A percentile compares a stretch with the other conserved stretches of the same genome.
Conservation (phyloP, 306 rosid species). For the Sindora glabra region DNA sequence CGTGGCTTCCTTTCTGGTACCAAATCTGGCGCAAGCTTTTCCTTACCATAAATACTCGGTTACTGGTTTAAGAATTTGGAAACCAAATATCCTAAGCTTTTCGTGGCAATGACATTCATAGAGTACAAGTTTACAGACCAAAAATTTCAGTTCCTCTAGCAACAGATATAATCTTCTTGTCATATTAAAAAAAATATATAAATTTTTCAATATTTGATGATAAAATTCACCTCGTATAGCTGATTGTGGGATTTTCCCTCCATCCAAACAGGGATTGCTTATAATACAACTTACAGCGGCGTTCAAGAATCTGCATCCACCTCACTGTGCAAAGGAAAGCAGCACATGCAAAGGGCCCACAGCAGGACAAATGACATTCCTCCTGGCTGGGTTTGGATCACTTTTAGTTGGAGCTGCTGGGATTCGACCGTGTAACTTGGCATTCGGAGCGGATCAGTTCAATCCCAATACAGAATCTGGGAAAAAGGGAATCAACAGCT, state of each 20-base stretch:
- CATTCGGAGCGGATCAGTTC: constrained; percentile 91
- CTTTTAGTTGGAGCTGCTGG: constrained; percentile 73
- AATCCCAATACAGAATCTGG: constrained; percentile 70
- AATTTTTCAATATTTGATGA: no score
- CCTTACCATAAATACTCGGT: no score
- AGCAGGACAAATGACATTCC: constrained; percentile 54
- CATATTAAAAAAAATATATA: no score
- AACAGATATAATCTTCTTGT: no score
- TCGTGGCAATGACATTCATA: not conserved
- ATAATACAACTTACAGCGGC: constrained; percentile 65
- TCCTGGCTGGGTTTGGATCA: constrained; percentile 43
- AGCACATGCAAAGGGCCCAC: constrained; percentile 56
- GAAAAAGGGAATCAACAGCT: constrained; percentile 68
- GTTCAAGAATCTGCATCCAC: constrained; percentile 68
- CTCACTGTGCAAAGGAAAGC: constrained; percentile 39
- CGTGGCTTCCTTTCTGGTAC: constrained; percentile 57
- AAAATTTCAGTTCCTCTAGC: no score
- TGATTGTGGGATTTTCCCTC: not conserved
- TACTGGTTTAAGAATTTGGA: no score
- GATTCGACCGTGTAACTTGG: constrained; percentile 78
- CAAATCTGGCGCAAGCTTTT: not conserved
- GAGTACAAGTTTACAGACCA: no score
- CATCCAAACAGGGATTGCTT: constrained; percentile 51
- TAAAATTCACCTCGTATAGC: no score
- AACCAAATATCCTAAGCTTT: not conserved